Conservation (phyloP, 2,329 filamentous ascomycete genomes). For the Madurella mycetomatis region DNA sequence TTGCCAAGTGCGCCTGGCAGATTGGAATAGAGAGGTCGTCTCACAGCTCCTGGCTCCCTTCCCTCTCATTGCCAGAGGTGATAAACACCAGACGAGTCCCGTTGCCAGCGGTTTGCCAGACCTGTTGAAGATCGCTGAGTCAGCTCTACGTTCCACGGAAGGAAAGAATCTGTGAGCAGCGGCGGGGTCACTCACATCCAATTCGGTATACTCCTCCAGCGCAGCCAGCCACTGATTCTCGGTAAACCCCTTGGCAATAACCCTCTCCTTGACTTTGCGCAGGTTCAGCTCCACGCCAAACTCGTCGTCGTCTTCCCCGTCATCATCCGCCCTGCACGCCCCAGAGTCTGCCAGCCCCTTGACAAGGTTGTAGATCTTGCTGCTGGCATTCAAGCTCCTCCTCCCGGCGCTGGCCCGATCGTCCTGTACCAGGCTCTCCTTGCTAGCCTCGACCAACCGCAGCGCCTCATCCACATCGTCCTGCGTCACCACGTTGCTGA, state of each 20-base stretch:
- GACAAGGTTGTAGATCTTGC: constrained; percentile 92
- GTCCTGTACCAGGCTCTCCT: constrained; percentile 80
- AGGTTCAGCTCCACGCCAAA: constrained; percentile 70
- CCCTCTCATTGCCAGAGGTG: constrained; percentile 51
- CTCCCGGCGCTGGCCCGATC: constrained; percentile 43
- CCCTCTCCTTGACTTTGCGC: constrained; percentile 81
- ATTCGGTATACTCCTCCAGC: constrained; percentile 79
- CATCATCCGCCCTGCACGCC: constrained; percentile 70
- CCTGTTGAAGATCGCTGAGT: constrained; percentile 40
- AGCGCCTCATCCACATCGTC: constrained; percentile 96
- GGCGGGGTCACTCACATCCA: constrained; percentile 68
- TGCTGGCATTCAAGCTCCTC: constrained; percentile 73
- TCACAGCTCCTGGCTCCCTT: constrained; percentile 23
- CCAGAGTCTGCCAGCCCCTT: constrained; percentile 81
- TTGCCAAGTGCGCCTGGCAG: too few relatives aligned
- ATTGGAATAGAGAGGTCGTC: background rate
- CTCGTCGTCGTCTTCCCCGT: constrained; percentile 49
- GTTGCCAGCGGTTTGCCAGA: constrained; percentile 73
- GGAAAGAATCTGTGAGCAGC: constrained; percentile 7
- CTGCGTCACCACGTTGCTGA: constrained; percentile 76
- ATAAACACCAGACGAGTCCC: constrained; percentile 69
- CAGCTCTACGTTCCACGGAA: background rate
- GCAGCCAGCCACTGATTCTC: constrained; percentile 85
- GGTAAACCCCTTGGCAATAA: constrained; percentile 94
- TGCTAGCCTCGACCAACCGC: constrained; percentile 85